Evolutionary conservation across 495 filamentous ascomycete species (phyloP), one percentile per base, ranked within the genome.

Genomic region (Aspergillus egyptiacus): DNA sequence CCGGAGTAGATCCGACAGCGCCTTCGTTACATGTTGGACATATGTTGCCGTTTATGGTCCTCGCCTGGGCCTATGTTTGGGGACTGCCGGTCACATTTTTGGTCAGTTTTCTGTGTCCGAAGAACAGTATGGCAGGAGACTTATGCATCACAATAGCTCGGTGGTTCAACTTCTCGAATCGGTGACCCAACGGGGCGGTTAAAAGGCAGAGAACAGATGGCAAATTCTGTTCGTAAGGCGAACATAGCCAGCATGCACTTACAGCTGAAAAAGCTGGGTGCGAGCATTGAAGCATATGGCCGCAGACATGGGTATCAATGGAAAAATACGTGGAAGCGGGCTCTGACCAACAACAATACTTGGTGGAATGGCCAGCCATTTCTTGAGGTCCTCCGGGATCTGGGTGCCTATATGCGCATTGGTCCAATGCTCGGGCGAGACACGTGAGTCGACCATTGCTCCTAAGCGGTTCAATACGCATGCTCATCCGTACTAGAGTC

Each of bases 1-100:
- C 86, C 31, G 93, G 93, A 48, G 76, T 99, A 39, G 93, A 99
- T 57, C 90, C 93, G 10, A 96, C 94, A 0, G 94, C 91, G 3
- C 76, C 80, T 20, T 96, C 91, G 4, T 71, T 97, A 54, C 93
- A 99, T 62, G 73, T 97, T 46, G 93, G 93, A 24, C 90, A 99
- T 64, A 80, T 99, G 47, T 68, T 97, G 8, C 91, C 93, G 7
- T 75, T 97, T 33, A 97, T 99, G 93, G 82, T 89, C 1, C 66
- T 96, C 22, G 91, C 89, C 50, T 96, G 93, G 87, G 85, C 89
- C 72, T 94, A 91, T 62, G 71, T 95, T 31, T 79, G 90, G 67
- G 91, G 93, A 11, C 83, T 86, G 54, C 73, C 78, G 24, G 74
- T 86, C 11, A 75, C 86, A 18, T 85, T 83, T 40, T 65, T 99